Evolutionary conservation across 306 rosid genomes (phyloP), one percentile per base, ranked within the genome.

Genomic region (Glycine latifolia): DNA sequence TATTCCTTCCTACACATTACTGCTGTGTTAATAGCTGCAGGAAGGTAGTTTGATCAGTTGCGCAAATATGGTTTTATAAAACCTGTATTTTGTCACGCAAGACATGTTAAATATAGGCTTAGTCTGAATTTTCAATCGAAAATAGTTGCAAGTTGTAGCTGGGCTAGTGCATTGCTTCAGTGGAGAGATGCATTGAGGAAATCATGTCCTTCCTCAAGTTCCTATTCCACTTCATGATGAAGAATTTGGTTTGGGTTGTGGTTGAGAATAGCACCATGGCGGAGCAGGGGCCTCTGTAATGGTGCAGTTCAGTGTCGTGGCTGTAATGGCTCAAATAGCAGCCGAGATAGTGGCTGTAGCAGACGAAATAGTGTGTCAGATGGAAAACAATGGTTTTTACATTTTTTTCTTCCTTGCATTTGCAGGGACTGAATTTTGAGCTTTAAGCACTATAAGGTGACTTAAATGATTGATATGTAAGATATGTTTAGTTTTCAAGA

Each of bases 1-100:
- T 65, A 20, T 67, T 60, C 37, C 10, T 56, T 73, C 60, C 61
- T 56, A 46, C 26, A 20, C 10, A 59, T 69, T 17, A 15, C 12
- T 54, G 76, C 60, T 49, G 74, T 14, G 77, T 41, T 67, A 75
- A 58, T 84, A 56, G 67, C 73, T 35, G 47, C 13, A 48, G 80
- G 72, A 61, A 61, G 48, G 37, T 75, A 53, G 81, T 79, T 68
- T 75, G 78, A 20, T 68, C 80, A 37, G 49, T 48, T 56, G 58
- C 14, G 58, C 58, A 75, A 50, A 61, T 80, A 26, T 54, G 67
- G 62, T 70, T 44, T 26, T 50, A 56, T 63, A 8, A 75, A 58
- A 74, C 17, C 71, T 79, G 44, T 41, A 67, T 73, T 60, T 31
- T 79, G 66, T 46, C 68, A 20, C 3, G 62, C 37, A 5, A 79